Conservation (phyloP, 108 stramenopile genomes). For the Chaetoceros tenuissimus region DNA sequence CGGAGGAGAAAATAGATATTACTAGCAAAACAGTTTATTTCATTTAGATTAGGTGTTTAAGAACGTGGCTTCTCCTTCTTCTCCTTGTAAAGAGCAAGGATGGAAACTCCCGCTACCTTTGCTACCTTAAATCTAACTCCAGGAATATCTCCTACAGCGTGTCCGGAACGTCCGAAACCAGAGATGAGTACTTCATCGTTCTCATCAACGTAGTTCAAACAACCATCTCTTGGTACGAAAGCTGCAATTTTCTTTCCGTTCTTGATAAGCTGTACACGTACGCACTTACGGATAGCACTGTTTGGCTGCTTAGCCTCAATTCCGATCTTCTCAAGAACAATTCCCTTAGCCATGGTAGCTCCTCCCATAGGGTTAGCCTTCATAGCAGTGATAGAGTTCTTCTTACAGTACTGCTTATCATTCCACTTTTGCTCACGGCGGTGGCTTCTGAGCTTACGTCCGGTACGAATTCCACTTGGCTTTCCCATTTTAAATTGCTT, state of each 20-base stretch:
- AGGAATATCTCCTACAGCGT: conserved; percentile 99
- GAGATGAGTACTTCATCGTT: conserved; percentile 99
- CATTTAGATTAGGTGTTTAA: too few relatives aligned
- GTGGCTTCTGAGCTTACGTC: conserved; percentile 99
- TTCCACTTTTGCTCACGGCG: conserved; percentile 95
- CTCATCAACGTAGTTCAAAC: conserved; percentile 99
- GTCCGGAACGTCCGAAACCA: conserved; percentile 99
- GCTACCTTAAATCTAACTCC: conserved; percentile 99
- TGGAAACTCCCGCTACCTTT: conserved; percentile 99
- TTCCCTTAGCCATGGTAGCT: conserved; percentile 99
- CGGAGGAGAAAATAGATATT: too few relatives aligned
- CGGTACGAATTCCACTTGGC: conserved; percentile 95
- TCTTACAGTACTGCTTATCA: conserved; percentile 94
- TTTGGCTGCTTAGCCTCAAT: conserved; percentile 99
- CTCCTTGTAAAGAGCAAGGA: conserved; percentile 99
- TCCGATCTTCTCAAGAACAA: conserved; percentile 99
- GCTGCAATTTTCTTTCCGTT: conserved; percentile 99
- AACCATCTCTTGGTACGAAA: conserved; percentile 99
- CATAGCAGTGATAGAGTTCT: conserved; percentile 98
- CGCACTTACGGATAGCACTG: conserved; percentile 99
- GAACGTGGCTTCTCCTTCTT: conserved; percentile 99
- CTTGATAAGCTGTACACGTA: conserved; percentile 99
- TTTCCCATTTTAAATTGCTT: conserved; percentile 77
- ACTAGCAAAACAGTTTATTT: too few relatives aligned
- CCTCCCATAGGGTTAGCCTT: conserved; percentile 99